phyloP scores from a whole-genome alignment of 257 asterid species.

The Przewalskia tangutica region DNA sequence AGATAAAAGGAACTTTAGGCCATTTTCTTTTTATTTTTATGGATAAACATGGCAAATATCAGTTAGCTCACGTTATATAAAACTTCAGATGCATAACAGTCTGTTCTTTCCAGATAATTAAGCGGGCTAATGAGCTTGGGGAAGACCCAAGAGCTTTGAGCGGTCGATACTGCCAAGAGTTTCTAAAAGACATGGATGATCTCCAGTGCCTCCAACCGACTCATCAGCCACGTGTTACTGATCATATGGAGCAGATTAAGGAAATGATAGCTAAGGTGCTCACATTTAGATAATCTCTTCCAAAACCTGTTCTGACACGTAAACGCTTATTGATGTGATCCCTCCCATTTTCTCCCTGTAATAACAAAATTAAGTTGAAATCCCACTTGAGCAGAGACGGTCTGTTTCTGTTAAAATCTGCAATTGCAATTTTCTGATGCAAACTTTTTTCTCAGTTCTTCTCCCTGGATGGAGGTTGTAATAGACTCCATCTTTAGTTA shows the following conservation, averaged over 20 bases:
- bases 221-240: constrained; percentile 83
- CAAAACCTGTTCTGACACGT: background rate
- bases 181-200: constrained; percentile 66
- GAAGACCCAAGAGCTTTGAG: constrained; percentile 64
- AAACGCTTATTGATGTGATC: background rate
- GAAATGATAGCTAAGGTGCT: constrained; percentile 75
- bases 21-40: background rate
- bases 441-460: background rate
- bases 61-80: background rate
- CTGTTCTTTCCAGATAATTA: constrained; percentile 48
- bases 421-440: background rate
- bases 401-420: background rate
- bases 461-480: background rate
- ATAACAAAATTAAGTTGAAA: background rate
- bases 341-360: background rate
- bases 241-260: constrained; percentile 69
- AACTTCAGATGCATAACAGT: background rate
- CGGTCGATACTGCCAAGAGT: constrained; percentile 70
- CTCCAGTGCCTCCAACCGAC: constrained; percentile 84
- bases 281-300: background rate
- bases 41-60: background rate
- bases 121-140: constrained; percentile 61
- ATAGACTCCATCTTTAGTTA: background rate
- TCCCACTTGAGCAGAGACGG: background rate
- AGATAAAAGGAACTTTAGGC: background rate